These are phyloP conservation scores for Cubamyces sp. DNA, from an alignment of 768 basidiomycete species.

Conservation along the genomic window DNA sequence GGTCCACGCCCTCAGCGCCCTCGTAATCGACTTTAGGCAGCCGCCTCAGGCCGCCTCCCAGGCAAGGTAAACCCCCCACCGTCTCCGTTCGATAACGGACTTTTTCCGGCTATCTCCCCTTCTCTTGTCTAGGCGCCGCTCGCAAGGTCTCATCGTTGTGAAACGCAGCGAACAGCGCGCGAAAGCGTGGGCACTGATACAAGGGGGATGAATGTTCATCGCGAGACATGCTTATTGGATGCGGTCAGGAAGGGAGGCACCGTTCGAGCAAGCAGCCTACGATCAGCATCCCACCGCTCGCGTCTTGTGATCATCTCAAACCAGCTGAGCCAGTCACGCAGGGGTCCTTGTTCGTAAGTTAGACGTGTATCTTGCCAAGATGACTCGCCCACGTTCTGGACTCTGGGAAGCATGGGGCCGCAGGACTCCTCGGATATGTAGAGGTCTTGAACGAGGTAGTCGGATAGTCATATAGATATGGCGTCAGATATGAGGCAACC, in stretches of 20 bases:
- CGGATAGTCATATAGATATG: too few relatives aligned
- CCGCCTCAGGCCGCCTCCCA: not conserved
- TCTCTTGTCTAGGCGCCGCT: not conserved
- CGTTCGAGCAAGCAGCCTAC: not conserved
- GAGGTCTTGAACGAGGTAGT: too few relatives aligned
- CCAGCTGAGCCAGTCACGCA: conserved; percentile 11
- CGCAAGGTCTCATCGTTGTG: conserved; percentile 11
- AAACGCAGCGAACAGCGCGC: conserved; percentile 4
- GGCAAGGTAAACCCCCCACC: not conserved
- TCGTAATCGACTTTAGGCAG: not conserved
- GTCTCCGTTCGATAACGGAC: not conserved
- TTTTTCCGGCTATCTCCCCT: not conserved
- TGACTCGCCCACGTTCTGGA: not conserved
- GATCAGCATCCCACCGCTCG: not conserved
- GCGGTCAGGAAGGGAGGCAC: too few relatives aligned
- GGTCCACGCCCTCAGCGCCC: not conserved
- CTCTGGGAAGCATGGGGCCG: too few relatives aligned
- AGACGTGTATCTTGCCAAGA: not conserved
- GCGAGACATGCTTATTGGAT: too few relatives aligned
- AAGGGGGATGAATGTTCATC: not conserved
- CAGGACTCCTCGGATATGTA: too few relatives aligned
- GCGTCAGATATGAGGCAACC: too few relatives aligned
- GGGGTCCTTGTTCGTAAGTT: not conserved
- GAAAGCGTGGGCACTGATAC: not conserved
- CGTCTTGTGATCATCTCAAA: conserved; percentile 2